Evolutionary conservation across 805 yeast species (phyloP).

Genomic region (Wickerhamomyces xylosicus): DNA sequence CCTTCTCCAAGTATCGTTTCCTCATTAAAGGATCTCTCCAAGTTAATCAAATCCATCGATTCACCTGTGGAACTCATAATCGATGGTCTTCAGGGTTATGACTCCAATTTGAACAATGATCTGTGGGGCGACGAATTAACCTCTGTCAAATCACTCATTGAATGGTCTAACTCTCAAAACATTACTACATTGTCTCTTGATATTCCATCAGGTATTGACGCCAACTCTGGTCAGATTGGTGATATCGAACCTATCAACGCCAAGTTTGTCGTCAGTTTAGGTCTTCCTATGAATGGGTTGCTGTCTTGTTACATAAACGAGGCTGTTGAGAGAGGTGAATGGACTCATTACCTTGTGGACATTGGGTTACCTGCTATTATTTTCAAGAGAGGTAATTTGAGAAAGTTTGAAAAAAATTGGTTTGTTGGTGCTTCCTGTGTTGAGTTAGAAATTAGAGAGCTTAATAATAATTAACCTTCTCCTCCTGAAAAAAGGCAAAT

Average conservation of each 20-base stretch:
- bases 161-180: slow-evolving; percentile 54
- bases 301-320: slow-evolving; percentile 51
- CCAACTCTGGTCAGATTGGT: slow-evolving; percentile 56
- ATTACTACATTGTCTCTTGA: slow-evolving; percentile 55
- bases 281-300: slow-evolving; percentile 61
- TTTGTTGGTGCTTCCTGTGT: slow-evolving; percentile 15
- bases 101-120: slow-evolving; percentile 49
- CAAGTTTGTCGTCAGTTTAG: slow-evolving; percentile 57
- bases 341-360: slow-evolving; percentile 54
- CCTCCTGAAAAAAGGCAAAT: too few species aligned
- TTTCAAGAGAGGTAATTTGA: slow-evolving; percentile 31
- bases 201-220: slow-evolving; percentile 74
- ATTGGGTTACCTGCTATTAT: slow-evolving; percentile 58
- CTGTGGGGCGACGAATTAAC: slow-evolving; percentile 30
- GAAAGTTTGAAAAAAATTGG: slow-evolving; percentile 35
- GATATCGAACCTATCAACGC: slow-evolving; percentile 31
- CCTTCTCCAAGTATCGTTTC: slow-evolving; percentile 48
- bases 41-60: slow-evolving; percentile 35
- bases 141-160: slow-evolving; percentile 34
- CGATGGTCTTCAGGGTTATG: slow-evolving; percentile 83
- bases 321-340: slow-evolving; percentile 34
- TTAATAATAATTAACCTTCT: too few species aligned
- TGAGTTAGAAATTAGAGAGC: slow-evolving; percentile 3
- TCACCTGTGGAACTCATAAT: slow-evolving; percentile 72
- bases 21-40: slow-evolving; percentile 24